Evolutionary conservation across 2,329 filamentous ascomycete species (phyloP).

Genomic region (Fusarium sp.): DNA sequence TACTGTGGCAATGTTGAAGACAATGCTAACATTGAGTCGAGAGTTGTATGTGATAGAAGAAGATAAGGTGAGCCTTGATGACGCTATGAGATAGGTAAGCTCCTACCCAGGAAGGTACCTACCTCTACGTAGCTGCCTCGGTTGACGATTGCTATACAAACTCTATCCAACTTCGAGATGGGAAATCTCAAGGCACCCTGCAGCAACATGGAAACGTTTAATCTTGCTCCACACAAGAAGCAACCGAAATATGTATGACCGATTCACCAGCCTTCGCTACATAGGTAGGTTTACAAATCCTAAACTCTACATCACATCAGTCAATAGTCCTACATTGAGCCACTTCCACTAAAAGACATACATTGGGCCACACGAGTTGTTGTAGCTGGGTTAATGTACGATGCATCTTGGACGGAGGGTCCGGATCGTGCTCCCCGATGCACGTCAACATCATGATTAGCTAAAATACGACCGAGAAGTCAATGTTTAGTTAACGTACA

Average conservation of each 20-base stretch:
- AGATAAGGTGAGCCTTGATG: conserved; percentile 13
- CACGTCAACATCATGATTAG: conserved; percentile 21
- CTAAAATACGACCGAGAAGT: conserved; percentile 26
- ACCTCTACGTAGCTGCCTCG: conserved; percentile 12
- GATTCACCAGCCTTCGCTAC: background rate
- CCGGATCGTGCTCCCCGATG: conserved; percentile 26
- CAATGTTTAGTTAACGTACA: conserved; percentile 9
- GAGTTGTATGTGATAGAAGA: background rate
- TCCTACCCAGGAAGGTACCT: conserved; percentile 7
- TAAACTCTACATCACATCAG: background rate
- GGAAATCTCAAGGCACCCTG: background rate
- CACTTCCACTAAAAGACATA: background rate
- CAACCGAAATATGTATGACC: background rate
- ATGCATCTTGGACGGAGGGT: conserved; percentile 12
- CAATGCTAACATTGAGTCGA: background rate
- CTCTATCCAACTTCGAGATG: conserved; percentile 5
- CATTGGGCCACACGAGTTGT: background rate
- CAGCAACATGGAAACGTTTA: background rate
- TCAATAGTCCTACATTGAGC: background rate
- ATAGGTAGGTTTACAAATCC: background rate
- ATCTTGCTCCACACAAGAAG: background rate
- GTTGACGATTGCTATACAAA: conserved; percentile 11
- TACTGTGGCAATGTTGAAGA: background rate
- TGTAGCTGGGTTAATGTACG: background rate
- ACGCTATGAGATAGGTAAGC: conserved; percentile 15